A percentile compares a stretch with the other conserved stretches of the same genome.
These are phyloP conservation scores for Linnemannia hyalina DNA, from an alignment of 192 early-diverging fungal genomes.

Conservation along the genomic window DNA sequence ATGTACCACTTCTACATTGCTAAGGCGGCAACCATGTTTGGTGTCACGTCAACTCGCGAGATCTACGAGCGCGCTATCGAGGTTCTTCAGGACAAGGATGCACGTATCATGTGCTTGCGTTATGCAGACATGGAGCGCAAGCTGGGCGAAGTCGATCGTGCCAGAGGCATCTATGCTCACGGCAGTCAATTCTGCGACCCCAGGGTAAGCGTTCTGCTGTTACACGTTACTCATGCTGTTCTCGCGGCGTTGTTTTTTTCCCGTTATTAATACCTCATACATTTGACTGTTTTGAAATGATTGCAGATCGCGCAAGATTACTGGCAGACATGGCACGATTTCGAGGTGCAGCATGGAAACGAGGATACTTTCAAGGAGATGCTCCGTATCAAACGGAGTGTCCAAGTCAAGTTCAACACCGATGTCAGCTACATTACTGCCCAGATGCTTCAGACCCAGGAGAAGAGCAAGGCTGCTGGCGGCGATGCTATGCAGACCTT, in stretches of 20 bases:
- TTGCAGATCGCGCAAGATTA: conserved; percentile 69
- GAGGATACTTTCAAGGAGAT: conserved; percentile 99
- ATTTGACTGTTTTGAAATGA: background rate
- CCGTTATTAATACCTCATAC: background rate
- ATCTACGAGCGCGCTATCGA: conserved; percentile 96
- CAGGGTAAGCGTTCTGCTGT: conserved; percentile 59
- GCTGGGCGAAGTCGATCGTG: conserved; percentile 95
- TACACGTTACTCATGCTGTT: background rate
- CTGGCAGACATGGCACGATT: conserved; percentile 96
- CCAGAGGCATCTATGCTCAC: conserved; percentile 89
- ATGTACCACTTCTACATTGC: conserved; percentile 93
- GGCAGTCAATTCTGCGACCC: conserved; percentile 92
- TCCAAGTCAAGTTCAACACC: conserved; percentile 86
- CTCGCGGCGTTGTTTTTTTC: conserved; percentile 3
- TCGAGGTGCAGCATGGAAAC: conserved; percentile 97
- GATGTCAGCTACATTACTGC: conserved; percentile 68
- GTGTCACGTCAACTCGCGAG: conserved; percentile 86
- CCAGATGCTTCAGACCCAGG: conserved; percentile 50
- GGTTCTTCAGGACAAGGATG: conserved; percentile 84
- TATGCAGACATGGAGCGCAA: conserved; percentile 91
- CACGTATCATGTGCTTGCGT: conserved; percentile 80
- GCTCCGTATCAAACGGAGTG: conserved; percentile 93
- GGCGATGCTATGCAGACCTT: conserved; percentile 52
- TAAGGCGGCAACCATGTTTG: conserved; percentile 88
- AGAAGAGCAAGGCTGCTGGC: conserved; percentile 37